A percentile compares a stretch with the other conserved stretches of the same genome.
phyloP scores from a whole-genome alignment of 768 basidiomycete species.

The Rickenella mellea region DNA sequence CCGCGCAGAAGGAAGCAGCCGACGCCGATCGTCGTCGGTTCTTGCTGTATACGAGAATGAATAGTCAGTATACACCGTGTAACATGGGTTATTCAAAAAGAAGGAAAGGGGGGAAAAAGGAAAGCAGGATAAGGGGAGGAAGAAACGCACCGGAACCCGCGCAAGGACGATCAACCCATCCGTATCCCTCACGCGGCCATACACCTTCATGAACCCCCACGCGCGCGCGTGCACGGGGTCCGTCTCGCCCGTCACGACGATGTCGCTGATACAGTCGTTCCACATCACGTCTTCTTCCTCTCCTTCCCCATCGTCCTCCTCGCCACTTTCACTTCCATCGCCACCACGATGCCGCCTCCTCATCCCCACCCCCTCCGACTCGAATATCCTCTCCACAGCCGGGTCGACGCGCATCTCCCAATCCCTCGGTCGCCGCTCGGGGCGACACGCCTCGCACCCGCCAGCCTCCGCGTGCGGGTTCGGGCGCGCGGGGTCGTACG shows the following conservation, averaged over 20 bases:
- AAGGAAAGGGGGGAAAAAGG: neutral
- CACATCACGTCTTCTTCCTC: neutral
- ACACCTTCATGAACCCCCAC: constrained; percentile 50
- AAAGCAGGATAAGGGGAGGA: neutral
- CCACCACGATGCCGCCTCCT: too few relatives aligned
- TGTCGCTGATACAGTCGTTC: constrained; percentile 21
- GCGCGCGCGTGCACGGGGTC: constrained; percentile 35
- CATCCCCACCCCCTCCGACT: too few relatives aligned
- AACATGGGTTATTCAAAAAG: neutral
- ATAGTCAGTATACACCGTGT: neutral
- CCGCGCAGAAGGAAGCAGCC: neutral
- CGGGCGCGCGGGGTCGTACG: neutral
- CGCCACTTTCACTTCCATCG: too few relatives aligned
- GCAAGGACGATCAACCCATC: constrained; percentile 52
- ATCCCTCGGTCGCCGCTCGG: too few relatives aligned
- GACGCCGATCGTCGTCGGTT: neutral
- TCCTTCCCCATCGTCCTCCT: neutral
- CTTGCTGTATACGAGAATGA: neutral
- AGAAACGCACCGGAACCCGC: constrained; percentile 41
- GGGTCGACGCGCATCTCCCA: too few relatives aligned
- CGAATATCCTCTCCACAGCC: too few relatives aligned
- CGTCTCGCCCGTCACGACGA: constrained; percentile 47
- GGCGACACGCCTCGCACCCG: neutral
- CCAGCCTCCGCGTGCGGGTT: neutral
- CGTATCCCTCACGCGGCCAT: constrained; percentile 46